Evolutionary conservation across 75 land plant genomes (phyloP), one percentile per base, ranked within the genome.

Genomic region (Sequoia sempervirens): DNA sequence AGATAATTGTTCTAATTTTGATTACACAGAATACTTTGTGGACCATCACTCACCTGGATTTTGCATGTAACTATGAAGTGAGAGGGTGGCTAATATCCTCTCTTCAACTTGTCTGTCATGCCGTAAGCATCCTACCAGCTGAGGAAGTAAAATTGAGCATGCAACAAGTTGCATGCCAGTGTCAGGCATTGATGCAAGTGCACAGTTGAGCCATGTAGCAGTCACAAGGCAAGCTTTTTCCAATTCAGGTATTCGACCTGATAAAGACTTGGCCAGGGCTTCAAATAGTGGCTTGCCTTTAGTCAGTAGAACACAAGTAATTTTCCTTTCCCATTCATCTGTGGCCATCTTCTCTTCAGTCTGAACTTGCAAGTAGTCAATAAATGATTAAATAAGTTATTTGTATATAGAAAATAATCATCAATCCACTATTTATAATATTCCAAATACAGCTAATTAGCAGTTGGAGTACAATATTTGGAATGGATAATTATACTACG

Each of bases 21-120:
- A 43, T 43, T 68, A n/a, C 72, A 68, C 2, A 26, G 10, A 43
- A 40, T 30, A 18, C 58, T 73, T 68, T 70, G 37, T 20, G 30
- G 83, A 10, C 18, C 20, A 38, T 79, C 81, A 84, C 79, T 82
- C 54, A 91, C 92, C 91, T 87, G 90, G 58, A 54, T 87, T 82
- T 69, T 84, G 70, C 66, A 86, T 87, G 83, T 89, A 89, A 79
- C 86, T 89, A 52, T 89, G 84, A 80, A 91, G 78, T 72, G 82
- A 85, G 36, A 85, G 36, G 54, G 89, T 84, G 52, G 93, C 93
- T 45, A 92, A 90, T 58, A 90, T 83, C 74, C 81, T 88, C 75
- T 86, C 81, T 79, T 90, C 86, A 66, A 81, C 34, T 41, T 80
- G 89, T 43, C 72, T 52, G 78, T 85, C 83, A 78, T 82, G 53